Evolutionary conservation across 2,329 filamentous ascomycete genomes (phyloP), one percentile per base, ranked within the genome.

Genomic region (Colletotrichum magnum): DNA sequence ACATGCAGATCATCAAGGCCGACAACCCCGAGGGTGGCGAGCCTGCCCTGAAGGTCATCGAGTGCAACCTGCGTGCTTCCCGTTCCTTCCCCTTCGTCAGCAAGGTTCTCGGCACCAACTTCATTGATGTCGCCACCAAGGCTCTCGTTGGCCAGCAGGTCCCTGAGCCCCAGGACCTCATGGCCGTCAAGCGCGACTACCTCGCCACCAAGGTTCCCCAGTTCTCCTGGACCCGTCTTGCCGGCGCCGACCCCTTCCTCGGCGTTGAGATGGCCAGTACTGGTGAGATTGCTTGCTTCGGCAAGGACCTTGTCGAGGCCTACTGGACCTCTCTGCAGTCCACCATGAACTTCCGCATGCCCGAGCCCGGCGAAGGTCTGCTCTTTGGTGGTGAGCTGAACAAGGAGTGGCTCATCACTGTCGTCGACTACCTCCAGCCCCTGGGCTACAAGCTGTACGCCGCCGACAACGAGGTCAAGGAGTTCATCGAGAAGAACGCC

Each of bases 1-100:
- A 99, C 88, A 98, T 99, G 95, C 96, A 99, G 80, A 97, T 99
- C 83, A 98, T 99, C 88, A 97, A 97, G 86, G 94, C 93, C 43
- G 87, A 93, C 13, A 86, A 92, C 76, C 89, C 92, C 39, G 90
- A 93, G 68, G 93, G 93, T 67, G 92, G 91, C 64, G 88, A 92
- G 77, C 89, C 93, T 41, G 86, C 89, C 32, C 89, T 98, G 73
- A 98, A 98, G 87, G 95, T 98, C 77, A 98, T 98, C 72, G 95
- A 98, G 84, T 98, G 95, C 86, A 98, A 98, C 82, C 90, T 98
- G 71, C 95, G 95, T 80, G 96, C 95, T 66, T 98, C 95, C 69
- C 94, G 95, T 72, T 98, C 95, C 1, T 98, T 98, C 91, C 95
- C 96, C 78, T 98, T 98, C 82, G 94, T 97, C 79, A 95, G 92